Evolutionary conservation across 208 protist genomes (phyloP), one percentile per base, ranked within the genome.

Genomic region (Lotmaria passim): DNA sequence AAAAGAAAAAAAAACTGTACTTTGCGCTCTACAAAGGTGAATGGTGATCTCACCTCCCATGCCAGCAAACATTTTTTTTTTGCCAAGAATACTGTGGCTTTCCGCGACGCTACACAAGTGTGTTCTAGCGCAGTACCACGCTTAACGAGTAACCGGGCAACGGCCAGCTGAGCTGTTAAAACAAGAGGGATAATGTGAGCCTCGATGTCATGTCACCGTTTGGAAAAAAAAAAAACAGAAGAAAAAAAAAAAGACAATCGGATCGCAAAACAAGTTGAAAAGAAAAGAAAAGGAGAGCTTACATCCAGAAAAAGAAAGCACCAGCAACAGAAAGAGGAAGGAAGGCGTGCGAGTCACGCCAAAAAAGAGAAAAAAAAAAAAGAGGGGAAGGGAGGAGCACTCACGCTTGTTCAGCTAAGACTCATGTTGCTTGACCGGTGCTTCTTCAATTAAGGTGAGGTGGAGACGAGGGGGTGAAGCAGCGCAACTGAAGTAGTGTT

Each of bases 281-380:
- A 34, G 21, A 55, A 3, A 12, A 34, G 21, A 21, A 55, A 55
- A 8, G 19, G 10, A 34, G n/a, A n/a, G n/a, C n/a, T n/a, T n/a
- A n/a, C n/a, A n/a, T n/a, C n/a, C n/a, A n/a, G n/a, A n/a, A n/a
- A n/a, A n/a, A n/a, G n/a, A n/a, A n/a, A n/a, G n/a, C n/a, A n/a
- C n/a, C 4, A 26, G 12, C 17, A 21, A 7, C 17, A 51, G 28
- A 21, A 51, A 8, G 3, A 8, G 23, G 23, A 51, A 21, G 12
- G 28, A 51, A 51, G n/a, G 3, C 11, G 7, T 3, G 11, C 7
- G 10, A 23, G 21, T 21, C 15, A 12, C 7, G 15, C 44, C 7
- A 12, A 48, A 48, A 48, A 11, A 48, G n/a, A 48, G n/a, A 11
- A 48, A 48, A 48, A 48, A 11, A 48, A n/a, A n/a, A 48, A 48